phyloP scores from a whole-genome alignment of 1,284 basidiomycete species.

The Crucibulum cyathiforme region DNA sequence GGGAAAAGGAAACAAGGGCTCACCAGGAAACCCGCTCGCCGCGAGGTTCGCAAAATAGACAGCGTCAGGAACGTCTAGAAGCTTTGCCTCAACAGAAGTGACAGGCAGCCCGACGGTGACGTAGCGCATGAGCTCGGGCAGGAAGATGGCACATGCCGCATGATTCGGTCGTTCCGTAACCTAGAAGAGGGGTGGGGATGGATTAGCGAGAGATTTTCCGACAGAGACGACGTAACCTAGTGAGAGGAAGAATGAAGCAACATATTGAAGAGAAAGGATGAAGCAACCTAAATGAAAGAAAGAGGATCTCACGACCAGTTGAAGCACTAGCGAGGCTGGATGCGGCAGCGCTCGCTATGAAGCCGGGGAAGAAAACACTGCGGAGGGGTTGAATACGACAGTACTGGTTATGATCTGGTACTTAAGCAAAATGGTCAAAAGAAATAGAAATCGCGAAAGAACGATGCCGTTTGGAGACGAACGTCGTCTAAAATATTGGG shows the following conservation, averaged over 20 bases:
- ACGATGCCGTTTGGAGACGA: no score
- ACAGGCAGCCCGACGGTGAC: constrained; percentile 83
- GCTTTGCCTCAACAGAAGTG: constrained; percentile 87
- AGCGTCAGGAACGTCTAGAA: constrained; percentile 83
- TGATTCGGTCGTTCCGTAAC: constrained; percentile 94
- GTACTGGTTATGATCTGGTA: no score
- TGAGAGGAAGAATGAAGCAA: not conserved
- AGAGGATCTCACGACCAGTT: constrained; percentile 79
- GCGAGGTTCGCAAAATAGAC: constrained; percentile 64
- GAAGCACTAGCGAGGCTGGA: constrained; percentile 93
- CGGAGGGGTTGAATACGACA: no score
- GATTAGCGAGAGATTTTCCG: not conserved
- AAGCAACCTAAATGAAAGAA: constrained; percentile 74
- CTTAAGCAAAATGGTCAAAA: no score
- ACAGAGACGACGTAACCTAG: not conserved
- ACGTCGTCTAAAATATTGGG: no score
- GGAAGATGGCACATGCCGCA: constrained; percentile 86
- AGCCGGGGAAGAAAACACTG: no score
- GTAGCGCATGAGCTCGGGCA: constrained; percentile 81
- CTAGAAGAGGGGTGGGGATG: constrained; percentile 43
- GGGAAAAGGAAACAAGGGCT: no score
- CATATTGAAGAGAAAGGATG: not conserved
- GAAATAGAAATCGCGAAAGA: no score
- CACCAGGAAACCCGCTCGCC: no score
- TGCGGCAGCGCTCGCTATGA: constrained; percentile 53